Evolutionary conservation across 257 asterid genomes (phyloP).

Genomic region (Solanum neorickii): DNA sequence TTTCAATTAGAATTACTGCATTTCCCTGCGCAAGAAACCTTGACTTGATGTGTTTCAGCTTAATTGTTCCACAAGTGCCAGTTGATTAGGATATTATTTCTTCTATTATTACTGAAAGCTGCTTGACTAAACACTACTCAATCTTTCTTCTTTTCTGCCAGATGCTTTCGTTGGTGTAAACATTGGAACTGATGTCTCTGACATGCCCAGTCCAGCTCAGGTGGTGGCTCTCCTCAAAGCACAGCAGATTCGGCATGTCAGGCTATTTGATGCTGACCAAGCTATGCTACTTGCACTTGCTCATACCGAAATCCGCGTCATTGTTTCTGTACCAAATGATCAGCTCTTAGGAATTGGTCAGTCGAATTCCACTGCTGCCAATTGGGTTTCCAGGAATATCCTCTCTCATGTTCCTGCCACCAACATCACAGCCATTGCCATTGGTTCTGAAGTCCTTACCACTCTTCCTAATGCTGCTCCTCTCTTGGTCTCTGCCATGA

Average conservation of each 20-base stretch:
- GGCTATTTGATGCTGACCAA: constrained; percentile 59
- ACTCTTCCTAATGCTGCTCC: constrained; percentile 79
- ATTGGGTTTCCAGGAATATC: constrained; percentile 76
- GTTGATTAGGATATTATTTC: neutral
- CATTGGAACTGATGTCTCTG: constrained; percentile 68
- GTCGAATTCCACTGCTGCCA: constrained; percentile 76
- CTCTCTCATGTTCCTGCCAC: constrained; percentile 71
- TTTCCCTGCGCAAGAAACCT: neutral
- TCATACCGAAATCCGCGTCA: constrained; percentile 57
- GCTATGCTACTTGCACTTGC: constrained; percentile 77
- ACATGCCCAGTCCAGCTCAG: constrained; percentile 81
- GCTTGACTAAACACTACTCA: neutral
- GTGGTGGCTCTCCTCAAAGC: constrained; percentile 77
- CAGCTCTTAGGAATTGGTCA: constrained; percentile 78
- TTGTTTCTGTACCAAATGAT: constrained; percentile 74
- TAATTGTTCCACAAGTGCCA: neutral
- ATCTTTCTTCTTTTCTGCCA: constrained; percentile 5
- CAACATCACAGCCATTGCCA: constrained; percentile 69
- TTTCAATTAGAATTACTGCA: neutral
- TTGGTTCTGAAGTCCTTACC: constrained; percentile 76
- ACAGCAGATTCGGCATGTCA: constrained; percentile 69
- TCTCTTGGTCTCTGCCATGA: constrained; percentile 61
- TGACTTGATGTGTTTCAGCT: neutral
- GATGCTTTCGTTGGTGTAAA: constrained; percentile 77
- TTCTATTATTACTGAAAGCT: neutral